These are phyloP conservation scores for Bacidia rubella DNA, from an alignment of 495 filamentous ascomycete species.

Conservation along the genomic window DNA sequence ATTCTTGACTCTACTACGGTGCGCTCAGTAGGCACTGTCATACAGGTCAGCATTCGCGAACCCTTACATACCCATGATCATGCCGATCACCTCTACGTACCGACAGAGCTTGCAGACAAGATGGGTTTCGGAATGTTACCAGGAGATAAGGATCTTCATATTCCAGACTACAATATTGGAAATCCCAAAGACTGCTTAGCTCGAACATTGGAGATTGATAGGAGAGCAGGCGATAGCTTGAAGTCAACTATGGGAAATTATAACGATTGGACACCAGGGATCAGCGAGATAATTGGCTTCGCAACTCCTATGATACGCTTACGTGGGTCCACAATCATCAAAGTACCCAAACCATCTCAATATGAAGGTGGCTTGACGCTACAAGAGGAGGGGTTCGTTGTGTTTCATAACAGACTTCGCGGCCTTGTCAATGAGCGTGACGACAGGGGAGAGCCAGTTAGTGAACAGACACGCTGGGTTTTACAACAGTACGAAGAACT, in stretches of 20 bases:
- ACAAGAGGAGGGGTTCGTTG: constrained; percentile 18
- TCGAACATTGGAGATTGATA: constrained; percentile 1
- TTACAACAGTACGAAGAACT: constrained; percentile 4
- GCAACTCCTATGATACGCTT: constrained; percentile 7
- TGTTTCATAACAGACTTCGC: constrained; percentile 26
- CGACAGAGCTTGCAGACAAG: constrained; percentile 10
- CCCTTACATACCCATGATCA: background rate
- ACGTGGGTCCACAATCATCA: constrained; percentile 1
- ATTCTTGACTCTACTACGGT: constrained; percentile 18
- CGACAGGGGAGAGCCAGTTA: background rate
- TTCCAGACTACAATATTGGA: constrained; percentile 3
- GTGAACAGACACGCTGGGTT: constrained; percentile 4
- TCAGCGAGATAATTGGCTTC: constrained; percentile 10
- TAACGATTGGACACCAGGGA: constrained; percentile 10
- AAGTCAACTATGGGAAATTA: background rate
- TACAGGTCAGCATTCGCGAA: constrained; percentile 14
- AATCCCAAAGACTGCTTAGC: constrained; percentile 5
- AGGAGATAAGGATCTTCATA: constrained; percentile 1
- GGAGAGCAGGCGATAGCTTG: background rate
- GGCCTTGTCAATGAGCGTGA: constrained; percentile 26
- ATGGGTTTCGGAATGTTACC: constrained; percentile 18
- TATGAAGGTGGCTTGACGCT: constrained; percentile 6
- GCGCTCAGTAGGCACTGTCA: constrained; percentile 14
- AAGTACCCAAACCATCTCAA: constrained; percentile 4
- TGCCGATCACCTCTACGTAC: constrained; percentile 9